Conservation (phyloP, 306 rosid species). For the Castanea mollissima region DNA sequence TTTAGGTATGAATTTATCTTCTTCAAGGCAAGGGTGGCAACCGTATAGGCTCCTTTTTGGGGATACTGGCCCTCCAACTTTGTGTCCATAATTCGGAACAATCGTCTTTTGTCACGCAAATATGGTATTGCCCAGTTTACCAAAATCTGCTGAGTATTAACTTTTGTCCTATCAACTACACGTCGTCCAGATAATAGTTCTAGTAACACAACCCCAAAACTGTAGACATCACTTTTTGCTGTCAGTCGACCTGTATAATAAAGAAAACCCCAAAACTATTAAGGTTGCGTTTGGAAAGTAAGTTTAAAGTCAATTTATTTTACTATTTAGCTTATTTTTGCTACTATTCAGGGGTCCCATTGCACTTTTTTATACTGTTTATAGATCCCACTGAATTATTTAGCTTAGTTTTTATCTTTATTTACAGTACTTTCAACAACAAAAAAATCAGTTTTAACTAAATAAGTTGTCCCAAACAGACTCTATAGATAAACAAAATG, state of each 20-base stretch:
- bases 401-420: no score
- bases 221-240: constrained; percentile 84
- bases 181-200: constrained; percentile 79
- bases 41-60: constrained; percentile 67
- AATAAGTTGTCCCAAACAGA: no score
- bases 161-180: constrained; percentile 61
- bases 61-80: constrained; percentile 87
- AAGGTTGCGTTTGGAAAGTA: no score
- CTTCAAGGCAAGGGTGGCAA: constrained; percentile 76
- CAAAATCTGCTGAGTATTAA: constrained; percentile 60
- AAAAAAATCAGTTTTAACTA: no score
- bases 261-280: no score
- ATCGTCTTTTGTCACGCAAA: constrained; percentile 61
- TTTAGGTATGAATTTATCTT: constrained; percentile 73
- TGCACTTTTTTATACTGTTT: no score
- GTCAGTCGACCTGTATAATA: constrained; percentile 63
- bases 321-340: no score
- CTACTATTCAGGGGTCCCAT: fast-evolving
- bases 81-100: constrained; percentile 89
- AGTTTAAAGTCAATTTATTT: no score
- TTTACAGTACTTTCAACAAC: neutral
- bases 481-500: neutral
- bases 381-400: fast-evolving
- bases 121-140: constrained; percentile 92
- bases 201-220: constrained; percentile 83